Evolutionary conservation across 1,139 yeast species (phyloP), one percentile per base, ranked within the genome.

Genomic region (Blastobotrys raffinosifermentans): DNA sequence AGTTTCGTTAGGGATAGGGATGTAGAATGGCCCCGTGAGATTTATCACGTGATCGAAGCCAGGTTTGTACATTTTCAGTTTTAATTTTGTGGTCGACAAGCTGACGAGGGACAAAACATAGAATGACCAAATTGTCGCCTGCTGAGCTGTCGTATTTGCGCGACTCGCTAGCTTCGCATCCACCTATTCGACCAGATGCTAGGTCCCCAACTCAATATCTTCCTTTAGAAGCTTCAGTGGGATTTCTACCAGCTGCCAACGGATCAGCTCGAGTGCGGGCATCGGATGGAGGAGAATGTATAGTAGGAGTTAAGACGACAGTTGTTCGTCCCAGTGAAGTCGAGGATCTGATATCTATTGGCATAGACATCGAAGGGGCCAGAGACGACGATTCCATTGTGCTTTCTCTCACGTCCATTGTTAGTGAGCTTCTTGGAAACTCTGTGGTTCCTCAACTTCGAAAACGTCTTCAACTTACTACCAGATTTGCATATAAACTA

Each of bases 231-330:
- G 85, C 94, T 4, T 77, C 77, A 19, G 78, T 87, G 4, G 79
- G 82, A 38, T 82, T 87, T 51, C 67, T 89, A 43, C 93, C 94
- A 0, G 76, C 80, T 31, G 82, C 96, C 6, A 85, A 89, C 62
- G 98, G 98, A 14, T 86, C 96, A 4, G 83, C 96, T 1, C 72
- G 95, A 62, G 76, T 89, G 25, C 71, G 89, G 50, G 72, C 86
- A 26, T 73, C 83, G 41, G 96, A 89, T 59, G 96, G 97, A 16
- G 77, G 87, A 49, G 97, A 89, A 60, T 86, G 96, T 55, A 80
- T 89, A 34, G 89, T 86, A 2, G 91, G 96, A 53, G 73, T 89
- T 35, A 89, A 89, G 60, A 75, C 89, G 7, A 82, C 83, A 51
- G 96, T 89, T 2, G 82, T 84, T n/a, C 70, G 72, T 39, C 65